Conservation (phyloP, 352 stramenopile species). For the Thalassiosira gravida region DNA sequence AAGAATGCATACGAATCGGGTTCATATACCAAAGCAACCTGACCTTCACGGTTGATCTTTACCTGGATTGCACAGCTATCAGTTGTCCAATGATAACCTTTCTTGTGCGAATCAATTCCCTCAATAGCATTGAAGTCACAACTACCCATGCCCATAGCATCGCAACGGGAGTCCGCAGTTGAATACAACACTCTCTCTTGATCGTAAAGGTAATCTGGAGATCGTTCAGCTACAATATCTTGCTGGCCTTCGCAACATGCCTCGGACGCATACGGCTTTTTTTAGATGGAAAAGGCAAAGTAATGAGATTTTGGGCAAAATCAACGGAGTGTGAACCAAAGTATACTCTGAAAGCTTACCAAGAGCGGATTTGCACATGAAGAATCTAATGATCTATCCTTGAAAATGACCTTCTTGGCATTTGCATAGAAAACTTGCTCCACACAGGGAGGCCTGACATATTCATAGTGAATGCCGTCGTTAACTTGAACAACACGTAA, state of each 20-base stretch:
- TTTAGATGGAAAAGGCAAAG: not conserved
- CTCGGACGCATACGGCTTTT: conserved; percentile 50
- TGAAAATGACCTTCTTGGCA: conserved; percentile 61
- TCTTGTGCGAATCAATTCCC: conserved; percentile 47
- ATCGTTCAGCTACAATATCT: conserved; percentile 43
- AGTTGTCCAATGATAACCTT: conserved; percentile 58
- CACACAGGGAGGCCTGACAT: conserved; percentile 74
- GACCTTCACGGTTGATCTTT: conserved; percentile 61
- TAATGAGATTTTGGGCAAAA: too few relatives aligned
- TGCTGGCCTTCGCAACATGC: conserved; percentile 41
- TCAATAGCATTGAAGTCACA: conserved; percentile 64
- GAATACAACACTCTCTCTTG: conserved; percentile 53
- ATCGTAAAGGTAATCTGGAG: conserved; percentile 52
- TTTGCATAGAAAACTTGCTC: conserved; percentile 76
- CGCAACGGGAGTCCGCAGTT: conserved; percentile 43
- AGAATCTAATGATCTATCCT: conserved; percentile 40
- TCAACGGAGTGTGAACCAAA: too few relatives aligned
- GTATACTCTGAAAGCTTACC: too few relatives aligned
- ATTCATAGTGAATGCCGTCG: conserved; percentile 77
- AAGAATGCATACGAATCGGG: conserved; percentile 25
- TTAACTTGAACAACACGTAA: conserved; percentile 71
- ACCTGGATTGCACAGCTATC: conserved; percentile 57
- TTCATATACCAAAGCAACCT: conserved; percentile 69
- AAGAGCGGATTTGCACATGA: conserved; percentile 64
- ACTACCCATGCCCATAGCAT: conserved; percentile 9